These are phyloP conservation scores for Fraxinus paxiana DNA, from an alignment of 305 asterid species.

Conservation along the genomic window DNA sequence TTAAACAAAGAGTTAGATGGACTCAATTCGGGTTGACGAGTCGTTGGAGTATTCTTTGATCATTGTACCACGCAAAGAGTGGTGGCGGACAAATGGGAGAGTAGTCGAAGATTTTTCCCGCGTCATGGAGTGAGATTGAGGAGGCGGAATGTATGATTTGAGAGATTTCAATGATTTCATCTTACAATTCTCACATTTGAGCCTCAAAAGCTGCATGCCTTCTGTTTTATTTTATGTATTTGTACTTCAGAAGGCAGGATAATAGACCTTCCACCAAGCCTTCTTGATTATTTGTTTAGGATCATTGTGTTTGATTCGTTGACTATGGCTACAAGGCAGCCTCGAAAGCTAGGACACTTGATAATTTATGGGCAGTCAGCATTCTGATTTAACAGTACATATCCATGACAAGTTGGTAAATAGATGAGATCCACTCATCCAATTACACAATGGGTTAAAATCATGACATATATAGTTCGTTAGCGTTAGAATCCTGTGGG, in stretches of 20 bases:
- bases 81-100: slow-evolving; percentile 46
- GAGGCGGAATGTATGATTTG: slow-evolving; percentile 42
- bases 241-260: background rate
- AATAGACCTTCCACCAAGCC: background rate
- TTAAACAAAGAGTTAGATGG: slow-evolving; percentile 32
- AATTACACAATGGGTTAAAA: background rate
- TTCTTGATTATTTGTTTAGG: background rate
- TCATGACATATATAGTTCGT: background rate
- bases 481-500: background rate
- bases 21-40: slow-evolving; percentile 35
- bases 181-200: background rate
- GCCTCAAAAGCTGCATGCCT: background rate
- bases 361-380: background rate
- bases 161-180: slow-evolving; percentile 17
- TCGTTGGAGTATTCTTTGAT: slow-evolving; percentile 49
- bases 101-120: slow-evolving; percentile 34
- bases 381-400: background rate
- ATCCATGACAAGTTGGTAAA: background rate
- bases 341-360: background rate
- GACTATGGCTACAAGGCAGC: background rate
- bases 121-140: slow-evolving; percentile 42
- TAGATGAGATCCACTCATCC: background rate
- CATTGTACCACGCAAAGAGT: slow-evolving; percentile 50
- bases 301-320: background rate
- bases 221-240: background rate